These are phyloP conservation scores for apple (Malus domestica) DNA, from an alignment of 306 rosid species.

Conservation along the genomic window DNA sequence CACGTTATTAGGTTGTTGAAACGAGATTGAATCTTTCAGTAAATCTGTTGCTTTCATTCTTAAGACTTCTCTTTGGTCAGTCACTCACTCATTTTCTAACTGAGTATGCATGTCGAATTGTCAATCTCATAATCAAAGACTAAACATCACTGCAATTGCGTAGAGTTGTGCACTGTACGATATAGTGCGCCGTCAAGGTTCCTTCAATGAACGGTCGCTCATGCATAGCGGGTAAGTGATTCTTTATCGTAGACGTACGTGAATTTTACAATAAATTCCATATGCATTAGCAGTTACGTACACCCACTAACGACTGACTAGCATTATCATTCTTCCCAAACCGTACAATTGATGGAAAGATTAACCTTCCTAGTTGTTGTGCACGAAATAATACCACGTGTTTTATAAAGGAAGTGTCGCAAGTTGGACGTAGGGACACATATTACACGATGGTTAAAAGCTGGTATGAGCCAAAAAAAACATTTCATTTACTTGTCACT, in stretches of 20 bases:
- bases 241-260: no score
- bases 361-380: not conserved
- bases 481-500: not conserved
- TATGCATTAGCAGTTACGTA: no score
- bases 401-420: not conserved
- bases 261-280: no score
- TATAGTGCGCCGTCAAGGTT: no score
- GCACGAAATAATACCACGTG: not conserved
- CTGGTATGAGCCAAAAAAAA: not conserved
- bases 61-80: no score
- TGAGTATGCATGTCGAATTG: not conserved
- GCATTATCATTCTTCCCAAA: no score
- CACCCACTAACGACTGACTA: not conserved
- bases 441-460: not conserved
- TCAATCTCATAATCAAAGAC: not conserved
- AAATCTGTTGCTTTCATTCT: accelerated
- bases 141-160: no score
- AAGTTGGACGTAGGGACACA: not conserved
- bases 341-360: no score
- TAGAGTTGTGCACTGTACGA: no score
- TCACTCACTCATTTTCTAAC: not conserved
- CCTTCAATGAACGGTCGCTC: accelerated
- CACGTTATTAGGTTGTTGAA: no score
- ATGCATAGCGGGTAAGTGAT: not conserved
- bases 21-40: accelerated